phyloP scores from a whole-genome alignment of 768 basidiomycete species.

The Clavulina sp. region DNA sequence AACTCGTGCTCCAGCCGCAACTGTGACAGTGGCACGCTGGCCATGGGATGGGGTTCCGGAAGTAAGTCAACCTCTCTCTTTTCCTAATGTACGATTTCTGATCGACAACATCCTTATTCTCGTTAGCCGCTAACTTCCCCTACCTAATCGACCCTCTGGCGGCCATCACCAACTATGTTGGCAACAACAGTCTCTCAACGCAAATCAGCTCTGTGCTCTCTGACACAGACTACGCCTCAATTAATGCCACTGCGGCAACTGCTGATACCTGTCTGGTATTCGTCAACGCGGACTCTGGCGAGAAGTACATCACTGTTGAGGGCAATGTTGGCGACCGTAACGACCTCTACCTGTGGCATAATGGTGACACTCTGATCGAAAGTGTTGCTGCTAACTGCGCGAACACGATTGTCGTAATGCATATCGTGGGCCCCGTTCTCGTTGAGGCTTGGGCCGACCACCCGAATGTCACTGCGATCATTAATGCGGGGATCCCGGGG shows the following conservation, averaged over 20 bases:
- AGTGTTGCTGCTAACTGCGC: slow-evolving; percentile 17
- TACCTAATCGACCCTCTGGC: too few species aligned
- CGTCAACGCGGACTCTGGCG: slow-evolving; percentile 68
- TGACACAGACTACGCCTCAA: slow-evolving; percentile 33
- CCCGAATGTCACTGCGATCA: not conserved
- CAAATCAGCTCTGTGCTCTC: slow-evolving; percentile 57
- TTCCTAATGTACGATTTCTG: slow-evolving; percentile 57
- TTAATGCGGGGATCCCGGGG: slow-evolving; percentile 1
- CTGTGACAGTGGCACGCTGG: slow-evolving; percentile 40
- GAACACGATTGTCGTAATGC: slow-evolving; percentile 22
- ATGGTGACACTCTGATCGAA: slow-evolving; percentile 18
- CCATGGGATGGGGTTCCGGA: slow-evolving; percentile 69
- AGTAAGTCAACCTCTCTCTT: slow-evolving; percentile 7
- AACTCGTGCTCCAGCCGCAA: slow-evolving; percentile 44
- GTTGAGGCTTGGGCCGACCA: slow-evolving; percentile 4
- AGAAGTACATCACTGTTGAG: slow-evolving; percentile 35
- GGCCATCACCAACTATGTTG: slow-evolving; percentile 58
- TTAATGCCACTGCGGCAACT: slow-evolving; percentile 27
- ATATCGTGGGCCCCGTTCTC: slow-evolving; percentile 10
- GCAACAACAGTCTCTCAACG: slow-evolving; percentile 46
- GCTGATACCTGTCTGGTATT: slow-evolving; percentile 63
- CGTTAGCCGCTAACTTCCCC: too few species aligned
- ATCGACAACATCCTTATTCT: too few species aligned
- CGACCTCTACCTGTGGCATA: slow-evolving; percentile 20
- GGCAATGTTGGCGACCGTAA: slow-evolving; percentile 16